Evolutionary conservation across 73 alveolate species (phyloP).

Genomic region (Blepharisma japonicum): DNA sequence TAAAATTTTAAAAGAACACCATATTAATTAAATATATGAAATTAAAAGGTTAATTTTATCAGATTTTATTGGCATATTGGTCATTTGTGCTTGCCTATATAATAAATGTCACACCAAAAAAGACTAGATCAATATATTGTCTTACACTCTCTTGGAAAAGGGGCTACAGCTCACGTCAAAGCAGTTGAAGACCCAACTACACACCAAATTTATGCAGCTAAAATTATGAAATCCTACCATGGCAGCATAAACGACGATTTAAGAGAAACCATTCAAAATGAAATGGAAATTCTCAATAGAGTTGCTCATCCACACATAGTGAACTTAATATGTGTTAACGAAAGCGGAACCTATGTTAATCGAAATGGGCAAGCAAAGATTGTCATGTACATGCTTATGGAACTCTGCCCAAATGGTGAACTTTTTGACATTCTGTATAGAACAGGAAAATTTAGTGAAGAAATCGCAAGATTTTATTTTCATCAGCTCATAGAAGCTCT

Average conservation of each 20-base stretch:
- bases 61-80: no score
- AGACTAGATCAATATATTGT: constrained; percentile 48
- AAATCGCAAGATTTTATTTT: constrained; percentile 69
- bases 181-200: constrained; percentile 28
- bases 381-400: constrained; percentile 56
- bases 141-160: constrained; percentile 54
- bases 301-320: constrained; percentile 58
- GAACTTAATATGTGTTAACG: constrained; percentile 39
- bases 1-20: no score
- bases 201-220: constrained; percentile 42
- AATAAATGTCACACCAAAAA: constrained; percentile 34
- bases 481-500: constrained; percentile 69
- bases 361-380: constrained; percentile 34
- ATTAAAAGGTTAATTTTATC: no score
- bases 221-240: constrained; percentile 48
- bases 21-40: no score
- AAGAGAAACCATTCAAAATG: constrained; percentile 45
- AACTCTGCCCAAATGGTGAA: constrained; percentile 84
- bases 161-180: constrained; percentile 57
- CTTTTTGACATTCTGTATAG: constrained; percentile 71
- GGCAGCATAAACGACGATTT: constrained; percentile 37
- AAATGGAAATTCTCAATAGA: constrained; percentile 52
- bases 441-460: constrained; percentile 75
- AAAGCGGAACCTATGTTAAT: constrained; percentile 41
- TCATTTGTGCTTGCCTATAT: not conserved